Conservation (phyloP, 73 alveolate genomes). For the Blepharisma japonicum region DNA sequence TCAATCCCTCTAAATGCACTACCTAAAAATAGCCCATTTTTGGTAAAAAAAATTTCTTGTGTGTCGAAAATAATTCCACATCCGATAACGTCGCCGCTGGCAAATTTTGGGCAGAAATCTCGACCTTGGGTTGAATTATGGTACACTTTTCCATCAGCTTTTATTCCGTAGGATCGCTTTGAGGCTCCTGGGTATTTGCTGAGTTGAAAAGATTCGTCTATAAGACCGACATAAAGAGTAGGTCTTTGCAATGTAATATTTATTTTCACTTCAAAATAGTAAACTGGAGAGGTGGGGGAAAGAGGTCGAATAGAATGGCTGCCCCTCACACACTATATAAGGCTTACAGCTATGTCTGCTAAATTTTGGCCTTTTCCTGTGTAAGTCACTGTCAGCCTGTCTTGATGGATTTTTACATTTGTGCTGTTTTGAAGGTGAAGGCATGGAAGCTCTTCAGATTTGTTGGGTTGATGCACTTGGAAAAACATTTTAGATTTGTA, state of each 20-base stretch:
- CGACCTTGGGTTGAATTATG: conserved; percentile 33
- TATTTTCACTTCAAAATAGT: conserved; percentile 13
- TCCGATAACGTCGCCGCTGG: conserved; percentile 70
- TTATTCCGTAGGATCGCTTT: conserved; percentile 43
- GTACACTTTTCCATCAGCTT: conserved; percentile 53
- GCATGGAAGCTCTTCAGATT: too few relatives aligned
- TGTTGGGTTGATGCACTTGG: too few relatives aligned
- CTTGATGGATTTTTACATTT: too few relatives aligned
- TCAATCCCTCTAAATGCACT: conserved; percentile 55
- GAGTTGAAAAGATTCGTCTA: background rate
- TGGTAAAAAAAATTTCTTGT: conserved; percentile 72
- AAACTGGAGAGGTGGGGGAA: background rate
- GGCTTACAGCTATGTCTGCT: background rate
- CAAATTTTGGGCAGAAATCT: conserved; percentile 71
- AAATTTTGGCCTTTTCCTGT: conserved; percentile 13
- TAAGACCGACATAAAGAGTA: background rate
- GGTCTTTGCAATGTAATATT: background rate
- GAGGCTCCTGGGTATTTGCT: conserved; percentile 11
- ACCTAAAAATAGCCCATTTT: conserved; percentile 77
- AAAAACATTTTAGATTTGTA: too few relatives aligned
- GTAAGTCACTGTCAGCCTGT: conserved; percentile 24
- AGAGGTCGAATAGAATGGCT: background rate
- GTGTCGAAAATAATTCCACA: conserved; percentile 67
- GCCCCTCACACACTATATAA: conserved; percentile 15
- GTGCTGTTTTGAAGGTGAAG: too few relatives aligned